Percentiles rank a stretch among this genome's conserved stretches.
These are phyloP conservation scores for Exserohilum turcica DNA, from an alignment of 2,329 filamentous ascomycete species.

Conservation along the genomic window DNA sequence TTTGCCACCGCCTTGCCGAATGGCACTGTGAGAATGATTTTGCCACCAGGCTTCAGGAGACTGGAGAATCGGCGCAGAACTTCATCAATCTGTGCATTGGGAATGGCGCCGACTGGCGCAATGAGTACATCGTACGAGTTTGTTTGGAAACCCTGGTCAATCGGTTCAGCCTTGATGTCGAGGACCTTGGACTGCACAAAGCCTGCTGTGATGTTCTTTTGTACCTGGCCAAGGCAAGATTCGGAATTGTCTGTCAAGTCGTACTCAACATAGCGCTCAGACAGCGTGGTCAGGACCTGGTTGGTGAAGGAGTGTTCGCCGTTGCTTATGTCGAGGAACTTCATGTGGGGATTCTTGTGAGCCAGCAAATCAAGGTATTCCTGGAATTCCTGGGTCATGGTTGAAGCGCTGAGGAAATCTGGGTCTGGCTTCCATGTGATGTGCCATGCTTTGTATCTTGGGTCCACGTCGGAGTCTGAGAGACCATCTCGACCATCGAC, in stretches of 20 bases:
- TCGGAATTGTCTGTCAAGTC: not conserved
- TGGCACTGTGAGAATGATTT: slow-evolving; percentile 23
- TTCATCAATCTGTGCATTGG: slow-evolving; percentile 19
- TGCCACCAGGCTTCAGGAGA: slow-evolving; percentile 28
- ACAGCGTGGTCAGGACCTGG: not conserved
- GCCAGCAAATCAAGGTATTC: not conserved
- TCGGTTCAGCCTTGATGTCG: slow-evolving; percentile 15
- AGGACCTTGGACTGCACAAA: not conserved
- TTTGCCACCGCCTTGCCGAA: not conserved
- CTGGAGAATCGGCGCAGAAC: slow-evolving; percentile 29
- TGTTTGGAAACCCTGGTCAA: slow-evolving; percentile 17
- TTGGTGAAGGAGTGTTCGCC: not conserved
- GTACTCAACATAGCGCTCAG: not conserved
- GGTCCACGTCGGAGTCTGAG: not conserved
- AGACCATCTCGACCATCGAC: not conserved
- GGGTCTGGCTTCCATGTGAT: not conserved
- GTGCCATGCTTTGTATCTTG: not conserved
- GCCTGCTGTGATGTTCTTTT: not conserved
- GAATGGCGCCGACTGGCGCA: slow-evolving; percentile 29
- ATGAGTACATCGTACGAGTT: slow-evolving; percentile 22
- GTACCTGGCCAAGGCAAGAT: not conserved
- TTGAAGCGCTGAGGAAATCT: not conserved
- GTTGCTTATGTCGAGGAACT: not conserved
- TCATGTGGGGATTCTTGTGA: not conserved
- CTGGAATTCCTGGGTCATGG: not conserved